Conservation (phyloP, 108 stramenopile species). For the Skeletonema menzelii region DNA sequence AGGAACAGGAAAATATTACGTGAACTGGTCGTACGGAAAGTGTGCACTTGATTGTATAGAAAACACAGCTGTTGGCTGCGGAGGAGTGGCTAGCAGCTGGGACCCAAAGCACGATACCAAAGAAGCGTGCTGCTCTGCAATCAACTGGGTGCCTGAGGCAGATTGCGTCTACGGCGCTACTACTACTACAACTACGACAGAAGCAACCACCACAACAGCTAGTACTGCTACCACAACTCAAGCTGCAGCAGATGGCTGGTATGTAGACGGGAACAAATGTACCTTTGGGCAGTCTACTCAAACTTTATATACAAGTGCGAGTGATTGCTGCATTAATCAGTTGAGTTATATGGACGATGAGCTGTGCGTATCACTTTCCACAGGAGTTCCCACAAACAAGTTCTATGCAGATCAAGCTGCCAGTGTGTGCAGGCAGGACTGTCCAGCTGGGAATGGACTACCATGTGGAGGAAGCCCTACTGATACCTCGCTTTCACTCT, state of each 20-base stretch:
- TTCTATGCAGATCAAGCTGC: constrained; percentile 12
- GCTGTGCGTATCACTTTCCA: constrained; percentile 3
- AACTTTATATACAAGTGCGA: neutral
- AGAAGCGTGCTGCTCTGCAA: constrained; percentile 7
- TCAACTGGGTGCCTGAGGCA: neutral
- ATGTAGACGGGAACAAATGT: neutral
- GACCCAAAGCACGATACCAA: neutral
- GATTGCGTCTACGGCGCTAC: neutral
- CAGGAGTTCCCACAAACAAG: constrained; percentile 13
- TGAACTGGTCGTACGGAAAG: neutral
- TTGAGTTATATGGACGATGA: constrained; percentile 3
- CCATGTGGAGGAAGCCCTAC: constrained; percentile 13
- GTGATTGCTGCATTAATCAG: neutral
- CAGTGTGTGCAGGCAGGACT: constrained; percentile 8
- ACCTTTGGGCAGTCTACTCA: neutral
- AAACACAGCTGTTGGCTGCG: constrained; percentile 10
- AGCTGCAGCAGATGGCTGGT: neutral
- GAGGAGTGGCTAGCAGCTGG: constrained; percentile 3
- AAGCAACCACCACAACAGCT: neutral
- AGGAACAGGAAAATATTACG: constrained; percentile 5
- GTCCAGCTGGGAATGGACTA: constrained; percentile 1
- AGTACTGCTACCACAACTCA: neutral
- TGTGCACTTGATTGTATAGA: constrained; percentile 12
- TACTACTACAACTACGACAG: neutral
- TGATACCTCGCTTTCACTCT: neutral